Percentiles rank a stretch among this genome's conserved stretches.
Evolutionary conservation across 257 asterid genomes (phyloP).

Genomic region (Petrea volubilis): DNA sequence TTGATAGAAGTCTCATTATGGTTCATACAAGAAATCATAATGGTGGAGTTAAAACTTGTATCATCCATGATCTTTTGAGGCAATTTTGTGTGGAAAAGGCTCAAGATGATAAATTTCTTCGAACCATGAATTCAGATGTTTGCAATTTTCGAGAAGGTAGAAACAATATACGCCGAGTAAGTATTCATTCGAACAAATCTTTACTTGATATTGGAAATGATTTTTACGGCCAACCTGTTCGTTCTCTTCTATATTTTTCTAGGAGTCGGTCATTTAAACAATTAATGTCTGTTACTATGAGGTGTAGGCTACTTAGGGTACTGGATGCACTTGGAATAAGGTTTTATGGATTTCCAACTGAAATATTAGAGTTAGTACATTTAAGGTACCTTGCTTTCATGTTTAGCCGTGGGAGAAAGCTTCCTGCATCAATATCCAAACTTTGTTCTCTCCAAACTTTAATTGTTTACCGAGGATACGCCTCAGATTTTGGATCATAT

Average conservation of each 20-base stretch:
- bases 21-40: background rate
- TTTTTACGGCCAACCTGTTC: background rate
- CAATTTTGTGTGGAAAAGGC: constrained; percentile 25
- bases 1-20: constrained; percentile 1
- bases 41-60: no score
- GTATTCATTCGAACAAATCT: constrained; percentile 9
- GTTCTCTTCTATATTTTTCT: background rate
- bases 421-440: background rate
- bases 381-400: background rate
- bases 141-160: background rate
- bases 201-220: background rate
- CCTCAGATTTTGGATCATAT: background rate
- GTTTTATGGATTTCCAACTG: background rate
- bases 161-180: background rate
- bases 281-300: background rate
- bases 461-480: background rate
- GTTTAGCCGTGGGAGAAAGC: background rate
- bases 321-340: background rate
- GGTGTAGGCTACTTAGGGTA: background rate
- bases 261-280: no score
- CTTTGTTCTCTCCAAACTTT: constrained; percentile 23
- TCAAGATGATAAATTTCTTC: constrained; percentile 26
- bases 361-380: background rate
- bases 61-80: constrained; percentile 6
- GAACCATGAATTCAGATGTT: background rate